Evolutionary conservation across 1,139 yeast species (phyloP).

Genomic region (Hansenula lynferdii): DNA sequence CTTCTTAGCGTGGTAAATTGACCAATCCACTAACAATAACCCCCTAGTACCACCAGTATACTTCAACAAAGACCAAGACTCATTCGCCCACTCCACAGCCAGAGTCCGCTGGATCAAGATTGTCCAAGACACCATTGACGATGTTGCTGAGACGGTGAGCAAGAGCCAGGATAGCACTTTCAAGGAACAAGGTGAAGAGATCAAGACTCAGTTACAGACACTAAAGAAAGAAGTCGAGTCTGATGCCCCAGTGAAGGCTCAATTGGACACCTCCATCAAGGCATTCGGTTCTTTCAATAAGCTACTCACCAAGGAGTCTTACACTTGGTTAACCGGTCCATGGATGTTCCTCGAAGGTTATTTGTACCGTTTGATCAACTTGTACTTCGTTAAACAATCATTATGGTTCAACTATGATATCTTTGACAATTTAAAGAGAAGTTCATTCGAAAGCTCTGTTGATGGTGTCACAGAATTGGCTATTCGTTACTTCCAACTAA

Average conservation of each 20-base stretch:
- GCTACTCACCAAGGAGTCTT: constrained; percentile 29
- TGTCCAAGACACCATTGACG: constrained; percentile 61
- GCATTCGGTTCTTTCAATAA: constrained; percentile 50
- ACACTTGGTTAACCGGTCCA: constrained; percentile 82
- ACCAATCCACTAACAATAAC: neutral
- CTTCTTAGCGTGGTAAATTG: too few relatives aligned
- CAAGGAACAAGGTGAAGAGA: constrained; percentile 26
- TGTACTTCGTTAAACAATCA: constrained; percentile 34
- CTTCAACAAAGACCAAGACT: constrained; percentile 60
- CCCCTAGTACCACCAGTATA: constrained; percentile 37
- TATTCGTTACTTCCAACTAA: constrained; percentile 52
- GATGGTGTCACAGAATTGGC: constrained; percentile 83
- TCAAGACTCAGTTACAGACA: constrained; percentile 32
- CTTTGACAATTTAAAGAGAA: constrained; percentile 63
- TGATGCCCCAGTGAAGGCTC: constrained; percentile 38
- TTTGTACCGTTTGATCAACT: constrained; percentile 63
- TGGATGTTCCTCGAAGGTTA: constrained; percentile 91
- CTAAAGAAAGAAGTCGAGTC: constrained; percentile 34
- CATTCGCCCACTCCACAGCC: constrained; percentile 82
- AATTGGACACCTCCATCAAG: constrained; percentile 37
- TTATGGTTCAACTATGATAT: constrained; percentile 64
- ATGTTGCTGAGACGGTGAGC: constrained; percentile 36
- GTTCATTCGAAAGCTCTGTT: constrained; percentile 70
- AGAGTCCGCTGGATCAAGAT: constrained; percentile 86
- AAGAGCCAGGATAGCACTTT: constrained; percentile 18